A percentile compares a stretch with the other conserved stretches of the same genome.
These are phyloP conservation scores for Massariosphaeria phaeospora DNA, from an alignment of 495 filamentous ascomycete genomes.

Conservation along the genomic window DNA sequence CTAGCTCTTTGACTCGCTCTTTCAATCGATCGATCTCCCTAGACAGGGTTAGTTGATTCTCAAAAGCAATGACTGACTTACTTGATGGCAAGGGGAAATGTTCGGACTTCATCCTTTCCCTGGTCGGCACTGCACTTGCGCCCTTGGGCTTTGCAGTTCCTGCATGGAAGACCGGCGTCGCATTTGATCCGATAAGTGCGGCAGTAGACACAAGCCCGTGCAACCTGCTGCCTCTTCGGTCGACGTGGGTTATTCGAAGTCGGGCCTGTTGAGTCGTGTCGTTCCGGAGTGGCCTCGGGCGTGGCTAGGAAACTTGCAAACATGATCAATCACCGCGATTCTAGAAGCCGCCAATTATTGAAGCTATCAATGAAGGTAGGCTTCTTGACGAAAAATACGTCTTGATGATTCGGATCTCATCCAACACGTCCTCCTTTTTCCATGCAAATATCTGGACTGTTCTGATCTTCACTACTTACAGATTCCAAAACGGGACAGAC, in stretches of 20 bases:
- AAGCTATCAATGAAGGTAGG: no score
- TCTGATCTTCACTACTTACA: no score
- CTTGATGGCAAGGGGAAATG: constrained; percentile 40
- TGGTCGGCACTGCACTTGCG: constrained; percentile 31
- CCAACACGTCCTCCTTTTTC: no score
- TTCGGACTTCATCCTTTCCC: constrained; percentile 32
- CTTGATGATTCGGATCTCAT: no score
- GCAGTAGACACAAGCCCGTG: constrained; percentile 49
- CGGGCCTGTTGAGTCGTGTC: neutral
- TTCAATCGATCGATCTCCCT: constrained; percentile 46
- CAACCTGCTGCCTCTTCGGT: constrained; percentile 43
- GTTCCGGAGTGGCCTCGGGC: neutral
- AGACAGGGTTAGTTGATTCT: neutral
- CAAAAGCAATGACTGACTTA: neutral
- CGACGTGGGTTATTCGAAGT: neutral
- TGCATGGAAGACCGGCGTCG: constrained; percentile 45
- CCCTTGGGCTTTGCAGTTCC: constrained; percentile 44
- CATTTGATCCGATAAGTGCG: constrained; percentile 48
- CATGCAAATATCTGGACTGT: no score
- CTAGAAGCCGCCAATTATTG: no score
- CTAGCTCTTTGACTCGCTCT: constrained; percentile 40
- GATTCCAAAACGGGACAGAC: no score
- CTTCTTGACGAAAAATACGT: no score
- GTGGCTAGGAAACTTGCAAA: constrained; percentile 5
- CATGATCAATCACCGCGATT: constrained; percentile 1